phyloP scores from a whole-genome alignment of 257 asterid genomes.

The Scutellaria galericulata region DNA sequence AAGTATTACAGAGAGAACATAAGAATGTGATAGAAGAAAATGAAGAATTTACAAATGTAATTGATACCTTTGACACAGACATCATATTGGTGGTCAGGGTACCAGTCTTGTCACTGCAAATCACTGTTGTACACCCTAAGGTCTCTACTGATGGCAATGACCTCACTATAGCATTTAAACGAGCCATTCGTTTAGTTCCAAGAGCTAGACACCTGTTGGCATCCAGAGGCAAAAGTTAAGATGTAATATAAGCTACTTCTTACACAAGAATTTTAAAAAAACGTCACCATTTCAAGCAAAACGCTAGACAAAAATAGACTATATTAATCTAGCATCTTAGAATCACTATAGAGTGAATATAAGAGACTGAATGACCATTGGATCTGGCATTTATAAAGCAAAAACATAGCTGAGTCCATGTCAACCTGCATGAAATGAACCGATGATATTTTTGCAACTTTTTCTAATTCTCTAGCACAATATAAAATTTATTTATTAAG shows the following conservation, averaged over 20 bases:
- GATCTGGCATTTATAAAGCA: constrained; percentile 22
- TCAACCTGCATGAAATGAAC: constrained; percentile 12
- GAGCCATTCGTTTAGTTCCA: constrained; percentile 99
- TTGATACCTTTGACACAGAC: constrained; percentile 91
- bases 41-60: constrained; percentile 22
- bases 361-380: constrained; percentile 1
- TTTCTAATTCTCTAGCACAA: not conserved
- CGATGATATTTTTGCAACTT: not conserved
- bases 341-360: constrained; percentile 13
- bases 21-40: constrained; percentile 22
- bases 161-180: constrained; percentile 97
- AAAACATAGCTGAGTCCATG: constrained; percentile 22
- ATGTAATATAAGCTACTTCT: constrained; percentile 19
- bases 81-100: constrained; percentile 99
- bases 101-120: constrained; percentile 99
- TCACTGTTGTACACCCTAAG: constrained; percentile 98
- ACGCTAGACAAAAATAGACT: not conserved
- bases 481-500: not conserved
- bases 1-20: constrained; percentile 16
- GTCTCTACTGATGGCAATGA: constrained; percentile 99
- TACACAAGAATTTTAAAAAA: constrained; percentile 17
- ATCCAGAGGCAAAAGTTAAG: constrained; percentile 22
- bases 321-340: not conserved
- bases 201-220: constrained; percentile 90
- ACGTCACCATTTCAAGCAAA: constrained; percentile 21